Evolutionary conservation across 2,329 filamentous ascomycete genomes (phyloP).

Genomic region (Colletotrichum sp.): DNA sequence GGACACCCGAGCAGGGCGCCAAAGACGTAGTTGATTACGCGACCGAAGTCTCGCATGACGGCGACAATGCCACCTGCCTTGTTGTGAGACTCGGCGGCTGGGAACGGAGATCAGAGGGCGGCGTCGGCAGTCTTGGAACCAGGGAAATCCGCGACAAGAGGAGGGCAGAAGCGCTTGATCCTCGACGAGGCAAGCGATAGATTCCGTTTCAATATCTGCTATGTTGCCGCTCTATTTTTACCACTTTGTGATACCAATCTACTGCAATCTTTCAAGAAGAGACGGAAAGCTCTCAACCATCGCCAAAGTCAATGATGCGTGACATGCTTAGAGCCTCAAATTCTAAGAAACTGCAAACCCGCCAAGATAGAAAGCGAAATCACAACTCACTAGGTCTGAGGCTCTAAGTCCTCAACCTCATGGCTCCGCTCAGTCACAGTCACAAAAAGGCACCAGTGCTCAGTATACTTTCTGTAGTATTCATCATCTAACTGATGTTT

Average conservation of each 20-base stretch:
- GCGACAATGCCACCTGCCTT: slow-evolving; percentile 73
- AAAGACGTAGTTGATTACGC: slow-evolving; percentile 83
- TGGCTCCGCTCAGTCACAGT: neutral
- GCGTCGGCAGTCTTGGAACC: slow-evolving; percentile 85
- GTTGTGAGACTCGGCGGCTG: slow-evolving; percentile 72
- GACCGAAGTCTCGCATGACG: slow-evolving; percentile 76
- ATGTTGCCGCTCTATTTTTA: neutral
- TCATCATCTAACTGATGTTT: slow-evolving; percentile 17
- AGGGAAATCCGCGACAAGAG: slow-evolving; percentile 90
- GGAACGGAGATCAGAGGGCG: slow-evolving; percentile 81
- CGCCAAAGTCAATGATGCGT: neutral
- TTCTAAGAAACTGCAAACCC: neutral
- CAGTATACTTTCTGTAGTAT: slow-evolving; percentile 13
- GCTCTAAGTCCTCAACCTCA: neutral
- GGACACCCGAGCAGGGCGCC: slow-evolving; percentile 86
- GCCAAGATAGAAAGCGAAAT: neutral
- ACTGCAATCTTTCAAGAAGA: neutral
- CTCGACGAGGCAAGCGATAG: slow-evolving; percentile 68
- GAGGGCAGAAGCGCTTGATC: slow-evolving; percentile 80
- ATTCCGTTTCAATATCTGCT: neutral
- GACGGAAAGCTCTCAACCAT: neutral
- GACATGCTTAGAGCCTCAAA: neutral
- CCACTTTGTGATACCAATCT: neutral
- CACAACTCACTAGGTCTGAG: neutral
- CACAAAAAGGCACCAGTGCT: neutral